Evolutionary conservation across 306 rosid genomes (phyloP).

Genomic region (Quercus variabilis): DNA sequence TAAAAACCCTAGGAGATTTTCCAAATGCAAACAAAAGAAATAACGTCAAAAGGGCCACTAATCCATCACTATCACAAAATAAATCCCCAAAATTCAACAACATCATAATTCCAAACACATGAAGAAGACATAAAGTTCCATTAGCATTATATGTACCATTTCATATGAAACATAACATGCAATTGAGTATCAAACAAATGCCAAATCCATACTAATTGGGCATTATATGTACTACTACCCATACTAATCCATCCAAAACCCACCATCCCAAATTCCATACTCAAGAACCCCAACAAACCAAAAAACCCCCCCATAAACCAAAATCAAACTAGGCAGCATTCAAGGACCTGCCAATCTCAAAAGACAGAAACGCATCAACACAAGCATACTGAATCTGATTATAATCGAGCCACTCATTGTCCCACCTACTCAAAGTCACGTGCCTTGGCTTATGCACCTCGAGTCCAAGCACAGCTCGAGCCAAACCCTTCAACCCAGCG

Average conservation of each 20-base stretch:
- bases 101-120: too few species aligned
- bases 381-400: slow-evolving; percentile 51
- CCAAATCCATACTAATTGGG: too few species aligned
- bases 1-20: too few species aligned
- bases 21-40: too few species aligned
- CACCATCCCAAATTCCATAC: neutral
- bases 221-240: too few species aligned
- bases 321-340: neutral
- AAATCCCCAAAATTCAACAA: too few species aligned
- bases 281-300: neutral
- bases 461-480: slow-evolving; percentile 20
- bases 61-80: too few species aligned
- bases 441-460: slow-evolving; percentile 39
- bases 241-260: neutral
- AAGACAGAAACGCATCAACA: slow-evolving; percentile 48
- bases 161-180: too few species aligned
- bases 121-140: too few species aligned
- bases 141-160: too few species aligned
- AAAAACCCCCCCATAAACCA: neutral
- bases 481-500: slow-evolving; percentile 43
- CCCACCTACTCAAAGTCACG: slow-evolving; percentile 52
- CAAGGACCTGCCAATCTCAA: slow-evolving; percentile 31
- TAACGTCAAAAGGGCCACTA: too few species aligned
- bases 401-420: slow-evolving; percentile 31
- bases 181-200: too few species aligned